These are phyloP conservation scores for Candida dajiaensis DNA, from an alignment of 805 yeast species.

Conservation along the genomic window DNA sequence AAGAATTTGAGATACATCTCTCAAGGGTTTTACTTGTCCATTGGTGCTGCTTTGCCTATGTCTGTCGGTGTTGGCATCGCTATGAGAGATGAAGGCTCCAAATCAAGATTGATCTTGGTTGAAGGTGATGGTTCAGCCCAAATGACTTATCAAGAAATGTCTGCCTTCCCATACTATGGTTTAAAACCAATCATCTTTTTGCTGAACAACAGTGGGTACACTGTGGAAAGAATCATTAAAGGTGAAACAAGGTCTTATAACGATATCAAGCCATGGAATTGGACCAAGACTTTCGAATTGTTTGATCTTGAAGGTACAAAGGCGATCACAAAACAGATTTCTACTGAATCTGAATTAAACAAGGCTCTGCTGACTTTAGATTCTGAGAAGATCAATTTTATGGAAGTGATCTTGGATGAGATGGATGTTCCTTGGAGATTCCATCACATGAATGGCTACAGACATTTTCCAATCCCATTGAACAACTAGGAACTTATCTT, in stretches of 20 bases:
- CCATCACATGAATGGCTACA: constrained; percentile 33
- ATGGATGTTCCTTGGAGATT: constrained; percentile 66
- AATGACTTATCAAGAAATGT: constrained; percentile 85
- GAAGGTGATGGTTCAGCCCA: constrained; percentile 96
- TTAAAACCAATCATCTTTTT: constrained; percentile 66
- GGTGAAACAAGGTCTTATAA: constrained; percentile 76
- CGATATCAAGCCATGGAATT: constrained; percentile 83
- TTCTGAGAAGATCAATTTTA: constrained; percentile 36
- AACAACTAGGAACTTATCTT: neutral
- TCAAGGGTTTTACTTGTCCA: constrained; percentile 76
- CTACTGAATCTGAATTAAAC: constrained; percentile 32
- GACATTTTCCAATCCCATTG: constrained; percentile 16
- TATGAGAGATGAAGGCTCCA: constrained; percentile 43
- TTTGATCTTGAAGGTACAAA: constrained; percentile 39
- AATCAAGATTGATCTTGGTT: constrained; percentile 58
- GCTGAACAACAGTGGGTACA: constrained; percentile 82
- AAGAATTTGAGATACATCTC: constrained; percentile 44
- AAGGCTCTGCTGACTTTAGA: constrained; percentile 27
- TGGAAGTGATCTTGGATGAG: constrained; percentile 54
- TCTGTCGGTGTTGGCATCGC: constrained; percentile 80
- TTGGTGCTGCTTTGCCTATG: constrained; percentile 86
- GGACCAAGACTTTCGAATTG: constrained; percentile 61
- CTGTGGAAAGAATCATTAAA: constrained; percentile 80
- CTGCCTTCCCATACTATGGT: constrained; percentile 53
- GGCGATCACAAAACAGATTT: constrained; percentile 27